Percentiles rank a stretch among this genome's conserved stretches.
Evolutionary conservation across 2,329 filamentous ascomycete species (phyloP).

Genomic region (Xylariomycetidae sp.): DNA sequence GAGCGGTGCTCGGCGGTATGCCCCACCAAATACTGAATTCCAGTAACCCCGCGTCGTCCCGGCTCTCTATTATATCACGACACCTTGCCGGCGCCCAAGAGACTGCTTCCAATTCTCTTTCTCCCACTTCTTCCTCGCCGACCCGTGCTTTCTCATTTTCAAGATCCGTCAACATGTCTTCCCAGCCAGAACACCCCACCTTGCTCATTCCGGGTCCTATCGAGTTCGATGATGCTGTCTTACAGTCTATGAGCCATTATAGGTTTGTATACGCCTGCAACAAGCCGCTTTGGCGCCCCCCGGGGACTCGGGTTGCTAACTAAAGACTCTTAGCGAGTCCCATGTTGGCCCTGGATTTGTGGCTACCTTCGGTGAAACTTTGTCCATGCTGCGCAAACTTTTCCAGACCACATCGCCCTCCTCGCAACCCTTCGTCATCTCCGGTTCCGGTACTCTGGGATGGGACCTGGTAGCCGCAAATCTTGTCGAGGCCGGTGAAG

Average conservation of each 20-base stretch:
- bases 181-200: slow-evolving; percentile 59
- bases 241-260: slow-evolving; percentile 92
- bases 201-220: slow-evolving; percentile 96
- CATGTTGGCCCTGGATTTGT: slow-evolving; percentile 90
- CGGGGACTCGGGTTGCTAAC: slow-evolving; percentile 5
- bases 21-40: slow-evolving; percentile 21
- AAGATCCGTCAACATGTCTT: slow-evolving; percentile 48
- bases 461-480: slow-evolving; percentile 98
- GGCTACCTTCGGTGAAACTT: slow-evolving; percentile 82
- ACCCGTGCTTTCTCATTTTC: slow-evolving; percentile 25
- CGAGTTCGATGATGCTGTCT: slow-evolving; percentile 95
- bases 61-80: slow-evolving; percentile 23
- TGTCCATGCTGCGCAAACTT: slow-evolving; percentile 83
- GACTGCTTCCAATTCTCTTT: slow-evolving; percentile 11
- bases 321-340: slow-evolving; percentile 63
- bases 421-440: slow-evolving; percentile 88
- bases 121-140: slow-evolving; percentile 19
- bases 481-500: slow-evolving; percentile 81
- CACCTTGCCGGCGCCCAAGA: slow-evolving; percentile 18
- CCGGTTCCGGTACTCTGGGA: slow-evolving; percentile 89
- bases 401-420: slow-evolving; percentile 83
- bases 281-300: slow-evolving; percentile 6
- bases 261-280: slow-evolving; percentile 52
- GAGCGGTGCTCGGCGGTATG: slow-evolving; percentile 22
- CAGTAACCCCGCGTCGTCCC: slow-evolving; percentile 25